These are phyloP conservation scores for Macaranga tanarius DNA, from an alignment of 441 rosid genomes.

Conservation along the genomic window DNA sequence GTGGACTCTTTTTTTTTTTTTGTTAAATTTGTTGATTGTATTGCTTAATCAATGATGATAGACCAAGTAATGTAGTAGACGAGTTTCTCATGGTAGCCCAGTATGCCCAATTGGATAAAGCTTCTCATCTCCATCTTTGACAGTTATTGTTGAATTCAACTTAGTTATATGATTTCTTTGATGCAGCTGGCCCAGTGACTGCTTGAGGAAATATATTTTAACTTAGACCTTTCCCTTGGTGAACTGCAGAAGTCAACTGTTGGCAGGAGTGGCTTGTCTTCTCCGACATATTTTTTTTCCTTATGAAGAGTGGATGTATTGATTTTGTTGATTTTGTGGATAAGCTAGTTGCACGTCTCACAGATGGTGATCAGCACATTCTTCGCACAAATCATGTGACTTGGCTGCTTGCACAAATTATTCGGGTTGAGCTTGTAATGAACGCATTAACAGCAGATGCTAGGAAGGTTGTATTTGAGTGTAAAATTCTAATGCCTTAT, in stretches of 20 bases:
- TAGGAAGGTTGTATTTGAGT: conserved; percentile 61
- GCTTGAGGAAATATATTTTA: not conserved
- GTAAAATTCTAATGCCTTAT: conserved; percentile 12
- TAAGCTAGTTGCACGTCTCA: conserved; percentile 73
- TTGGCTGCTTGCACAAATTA: conserved; percentile 92
- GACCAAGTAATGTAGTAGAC: conserved; percentile 4
- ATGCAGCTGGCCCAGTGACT: conserved; percentile 2
- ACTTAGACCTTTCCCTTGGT: conserved; percentile 13
- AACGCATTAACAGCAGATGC: conserved; percentile 72
- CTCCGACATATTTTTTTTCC: conserved; percentile 85
- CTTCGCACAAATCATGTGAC: conserved; percentile 98
- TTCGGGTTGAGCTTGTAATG: conserved; percentile 81
- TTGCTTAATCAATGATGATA: not conserved
- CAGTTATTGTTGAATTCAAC: not conserved
- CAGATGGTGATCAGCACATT: conserved; percentile 71
- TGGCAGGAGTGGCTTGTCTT: conserved; percentile 99
- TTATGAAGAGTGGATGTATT: conserved; percentile 86
- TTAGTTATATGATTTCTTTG: conserved; percentile 10
- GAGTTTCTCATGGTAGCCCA: conserved; percentile 1
- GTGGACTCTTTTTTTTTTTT: not conserved
- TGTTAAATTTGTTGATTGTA: not conserved
- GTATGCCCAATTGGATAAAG: conserved; percentile 1
- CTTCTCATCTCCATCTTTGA: not conserved
- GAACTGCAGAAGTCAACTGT: conserved; percentile 80
- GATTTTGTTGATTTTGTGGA: conserved; percentile 97